Percentiles rank a stretch among this genome's conserved stretches.
Conservation (phyloP, 2,329 filamentous ascomycete species). For the Pseudodiploospora longispora region DNA sequence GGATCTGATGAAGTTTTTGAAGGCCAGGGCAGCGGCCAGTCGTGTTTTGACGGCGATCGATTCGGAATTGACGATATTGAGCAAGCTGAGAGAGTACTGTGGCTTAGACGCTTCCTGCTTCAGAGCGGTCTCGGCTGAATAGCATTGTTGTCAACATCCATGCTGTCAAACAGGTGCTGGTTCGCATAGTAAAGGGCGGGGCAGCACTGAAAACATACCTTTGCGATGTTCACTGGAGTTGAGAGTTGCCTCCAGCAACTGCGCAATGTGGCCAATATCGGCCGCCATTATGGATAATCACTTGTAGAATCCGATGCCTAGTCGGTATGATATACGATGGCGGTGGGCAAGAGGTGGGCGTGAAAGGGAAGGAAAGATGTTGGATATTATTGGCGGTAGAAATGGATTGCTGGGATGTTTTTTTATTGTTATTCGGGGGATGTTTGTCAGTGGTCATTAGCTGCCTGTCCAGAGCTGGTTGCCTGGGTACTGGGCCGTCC, state of each 20-base stretch:
- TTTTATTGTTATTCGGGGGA: too few species aligned
- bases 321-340: neutral
- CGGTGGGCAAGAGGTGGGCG: conserved; percentile 1
- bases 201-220: conserved; percentile 47
- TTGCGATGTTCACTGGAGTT: conserved; percentile 82
- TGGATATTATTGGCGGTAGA: conserved; percentile 13
- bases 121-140: conserved; percentile 70
- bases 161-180: conserved; percentile 16
- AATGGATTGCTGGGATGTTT: conserved; percentile 2
- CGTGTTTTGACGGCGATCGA: conserved; percentile 68
- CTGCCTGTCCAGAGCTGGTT: too few species aligned
- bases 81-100: conserved; percentile 77
- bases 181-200: conserved; percentile 14
- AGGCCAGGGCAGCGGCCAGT: conserved; percentile 82
- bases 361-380: conserved; percentile 4
- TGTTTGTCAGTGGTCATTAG: too few species aligned
- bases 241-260: conserved; percentile 84
- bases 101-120: conserved; percentile 73
- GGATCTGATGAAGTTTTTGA: conserved; percentile 96
- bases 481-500: too few species aligned
- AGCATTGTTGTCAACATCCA: conserved; percentile 28
- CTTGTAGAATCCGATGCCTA: conserved; percentile 4
- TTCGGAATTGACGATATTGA: conserved; percentile 80
- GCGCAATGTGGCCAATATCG: conserved; percentile 56
- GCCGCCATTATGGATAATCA: conserved; percentile 41